A percentile compares a stretch with the other conserved stretches of the same genome.
These are phyloP conservation scores for Tuber indicum DNA, from an alignment of 495 filamentous ascomycete genomes.

Conservation along the genomic window DNA sequence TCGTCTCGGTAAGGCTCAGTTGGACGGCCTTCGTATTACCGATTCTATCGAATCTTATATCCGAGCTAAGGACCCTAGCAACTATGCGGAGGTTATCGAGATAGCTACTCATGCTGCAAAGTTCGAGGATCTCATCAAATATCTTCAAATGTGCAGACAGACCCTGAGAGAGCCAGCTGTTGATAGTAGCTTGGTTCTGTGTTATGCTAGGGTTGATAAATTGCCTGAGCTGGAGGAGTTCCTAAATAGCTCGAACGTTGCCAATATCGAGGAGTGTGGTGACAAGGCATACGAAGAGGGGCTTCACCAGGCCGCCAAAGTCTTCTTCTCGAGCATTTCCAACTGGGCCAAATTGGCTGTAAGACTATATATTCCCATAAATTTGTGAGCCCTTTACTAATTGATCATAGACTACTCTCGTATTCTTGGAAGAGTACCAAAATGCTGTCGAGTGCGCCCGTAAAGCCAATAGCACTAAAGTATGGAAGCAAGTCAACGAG, in stretches of 20 bases:
- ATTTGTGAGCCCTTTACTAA: neutral
- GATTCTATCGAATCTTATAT: conserved; percentile 98
- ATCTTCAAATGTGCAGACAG: conserved; percentile 92
- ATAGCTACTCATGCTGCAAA: conserved; percentile 93
- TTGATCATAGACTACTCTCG: conserved; percentile 63
- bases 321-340: conserved; percentile 96
- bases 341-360: conserved; percentile 97
- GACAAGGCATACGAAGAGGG: conserved; percentile 97
- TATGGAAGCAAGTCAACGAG: conserved; percentile 98
- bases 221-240: conserved; percentile 95
- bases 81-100: conserved; percentile 93
- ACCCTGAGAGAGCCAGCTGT: conserved; percentile 89
- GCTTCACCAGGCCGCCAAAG: conserved; percentile 93
- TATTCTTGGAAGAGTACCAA: conserved; percentile 95
- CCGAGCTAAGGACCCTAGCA: conserved; percentile 82
- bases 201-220: conserved; percentile 83
- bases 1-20: conserved; percentile 94
- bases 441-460: conserved; percentile 96
- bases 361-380: conserved; percentile 4
- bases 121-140: conserved; percentile 97
- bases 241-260: conserved; percentile 86
- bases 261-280: conserved; percentile 89
- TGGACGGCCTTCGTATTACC: conserved; percentile 87
- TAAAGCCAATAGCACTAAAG: conserved; percentile 98
- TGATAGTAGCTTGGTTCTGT: conserved; percentile 89